phyloP scores from a whole-genome alignment of 441 rosid genomes.

The Raphanus hybrid region DNA sequence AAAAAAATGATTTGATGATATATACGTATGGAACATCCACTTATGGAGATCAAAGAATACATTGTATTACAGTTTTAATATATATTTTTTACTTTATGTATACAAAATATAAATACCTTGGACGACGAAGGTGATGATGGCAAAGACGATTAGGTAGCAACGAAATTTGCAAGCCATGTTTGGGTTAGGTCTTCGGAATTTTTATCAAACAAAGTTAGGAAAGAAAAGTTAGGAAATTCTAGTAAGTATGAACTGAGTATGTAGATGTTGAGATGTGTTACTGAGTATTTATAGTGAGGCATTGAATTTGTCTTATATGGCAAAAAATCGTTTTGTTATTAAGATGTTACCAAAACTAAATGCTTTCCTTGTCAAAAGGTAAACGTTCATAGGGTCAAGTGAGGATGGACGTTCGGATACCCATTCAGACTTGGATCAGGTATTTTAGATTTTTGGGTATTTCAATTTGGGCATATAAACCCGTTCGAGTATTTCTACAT shows the following conservation, averaged over 20 bases:
- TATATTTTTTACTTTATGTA: background rate
- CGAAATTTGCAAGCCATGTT: background rate
- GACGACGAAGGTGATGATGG: background rate
- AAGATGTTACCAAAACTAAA: background rate
- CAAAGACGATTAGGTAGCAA: background rate
- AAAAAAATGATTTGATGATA: background rate
- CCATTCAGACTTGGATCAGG: too few species aligned
- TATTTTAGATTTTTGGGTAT: too few species aligned
- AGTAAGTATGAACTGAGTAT: background rate
- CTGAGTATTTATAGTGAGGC: background rate
- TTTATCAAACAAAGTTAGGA: background rate
- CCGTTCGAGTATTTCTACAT: too few species aligned
- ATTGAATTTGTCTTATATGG: background rate
- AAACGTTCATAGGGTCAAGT: too few species aligned
- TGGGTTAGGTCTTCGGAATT: background rate
- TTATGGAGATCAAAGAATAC: background rate
- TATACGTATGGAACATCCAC: background rate
- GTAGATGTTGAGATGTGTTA: background rate
- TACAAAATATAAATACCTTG: background rate
- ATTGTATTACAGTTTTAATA: background rate
- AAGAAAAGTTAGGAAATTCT: background rate
- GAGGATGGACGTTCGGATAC: too few species aligned
- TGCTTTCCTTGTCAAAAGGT: too few species aligned
- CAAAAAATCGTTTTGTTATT: background rate
- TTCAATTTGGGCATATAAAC: too few species aligned